Evolutionary conservation across 1,139 yeast genomes (phyloP).

Genomic region (Pichia sorboxylosa): DNA sequence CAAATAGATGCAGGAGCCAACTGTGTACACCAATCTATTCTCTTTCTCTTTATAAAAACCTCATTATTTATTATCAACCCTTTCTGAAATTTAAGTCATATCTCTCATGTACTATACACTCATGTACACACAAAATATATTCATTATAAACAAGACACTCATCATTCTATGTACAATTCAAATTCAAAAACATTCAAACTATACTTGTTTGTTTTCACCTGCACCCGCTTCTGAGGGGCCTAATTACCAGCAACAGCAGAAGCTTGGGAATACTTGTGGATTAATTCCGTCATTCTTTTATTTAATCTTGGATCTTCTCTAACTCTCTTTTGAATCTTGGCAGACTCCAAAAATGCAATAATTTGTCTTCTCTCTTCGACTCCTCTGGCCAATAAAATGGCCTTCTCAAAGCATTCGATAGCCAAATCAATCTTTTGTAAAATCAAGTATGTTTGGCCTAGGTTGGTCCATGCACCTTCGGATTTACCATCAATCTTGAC

Average conservation of each 20-base stretch:
- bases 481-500: slow-evolving; percentile 74
- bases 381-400: slow-evolving; percentile 72
- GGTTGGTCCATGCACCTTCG: slow-evolving; percentile 78
- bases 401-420: slow-evolving; percentile 65
- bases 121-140: neutral
- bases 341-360: slow-evolving; percentile 84
- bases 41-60: slow-evolving; percentile 8
- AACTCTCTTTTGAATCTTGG: slow-evolving; percentile 67
- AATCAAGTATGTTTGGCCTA: slow-evolving; percentile 86
- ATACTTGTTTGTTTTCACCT: too few species aligned
- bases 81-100: neutral
- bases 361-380: slow-evolving; percentile 85
- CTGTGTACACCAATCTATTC: neutral
- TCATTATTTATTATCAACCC: neutral
- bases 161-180: neutral
- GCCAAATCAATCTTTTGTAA: slow-evolving; percentile 77
- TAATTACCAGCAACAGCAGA: too few species aligned
- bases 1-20: slow-evolving; percentile 35
- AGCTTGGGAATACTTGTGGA: slow-evolving; percentile 12
- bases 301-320: slow-evolving; percentile 52
- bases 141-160: neutral
- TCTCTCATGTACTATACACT: neutral
- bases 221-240: too few species aligned
- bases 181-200: neutral
- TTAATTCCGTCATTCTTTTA: slow-evolving; percentile 32